A percentile compares a stretch with the other conserved stretches of the same genome.
Conservation (phyloP, 805 yeast genomes). For the Komagataella pseudopastoris region DNA sequence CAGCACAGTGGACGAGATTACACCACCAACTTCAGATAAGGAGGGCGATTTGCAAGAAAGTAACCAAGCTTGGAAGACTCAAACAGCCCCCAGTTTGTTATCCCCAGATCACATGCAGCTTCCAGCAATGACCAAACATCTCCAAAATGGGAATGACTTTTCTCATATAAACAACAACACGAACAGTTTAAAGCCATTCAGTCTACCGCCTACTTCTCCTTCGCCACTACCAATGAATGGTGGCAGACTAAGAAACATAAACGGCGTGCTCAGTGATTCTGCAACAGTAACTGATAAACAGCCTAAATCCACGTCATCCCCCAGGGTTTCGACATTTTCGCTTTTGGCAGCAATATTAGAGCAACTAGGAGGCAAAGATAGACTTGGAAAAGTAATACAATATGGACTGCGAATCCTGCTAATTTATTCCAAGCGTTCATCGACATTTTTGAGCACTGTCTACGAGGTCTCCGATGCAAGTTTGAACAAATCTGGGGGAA, state of each 20-base stretch:
- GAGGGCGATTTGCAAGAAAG: background rate
- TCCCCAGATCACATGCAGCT: background rate
- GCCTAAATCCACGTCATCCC: background rate
- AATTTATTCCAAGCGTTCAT: slow-evolving; percentile 14
- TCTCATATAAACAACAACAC: background rate
- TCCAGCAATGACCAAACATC: background rate
- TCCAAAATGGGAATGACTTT: background rate
- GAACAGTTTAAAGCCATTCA: background rate
- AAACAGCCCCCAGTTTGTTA: background rate
- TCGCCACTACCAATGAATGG: slow-evolving; percentile 1
- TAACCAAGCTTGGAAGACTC: background rate
- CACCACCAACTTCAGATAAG: background rate
- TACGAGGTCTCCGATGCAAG: background rate
- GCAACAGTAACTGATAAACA: background rate
- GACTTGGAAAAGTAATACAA: slow-evolving; percentile 50
- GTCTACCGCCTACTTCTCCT: background rate
- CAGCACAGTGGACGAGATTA: background rate
- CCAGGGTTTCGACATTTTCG: slow-evolving; percentile 19
- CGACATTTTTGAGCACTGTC: slow-evolving; percentile 7
- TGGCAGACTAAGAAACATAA: background rate
- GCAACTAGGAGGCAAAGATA: slow-evolving; percentile 56
- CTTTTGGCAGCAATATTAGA: slow-evolving; percentile 39
- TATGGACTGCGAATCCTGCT: slow-evolving; percentile 38
- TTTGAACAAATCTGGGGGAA: slow-evolving; percentile 3
- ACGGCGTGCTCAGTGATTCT: background rate